Evolutionary conservation across 1,284 basidiomycete species (phyloP), one percentile per base, ranked within the genome.

Genomic region (Xerocomus nothofagi): DNA sequence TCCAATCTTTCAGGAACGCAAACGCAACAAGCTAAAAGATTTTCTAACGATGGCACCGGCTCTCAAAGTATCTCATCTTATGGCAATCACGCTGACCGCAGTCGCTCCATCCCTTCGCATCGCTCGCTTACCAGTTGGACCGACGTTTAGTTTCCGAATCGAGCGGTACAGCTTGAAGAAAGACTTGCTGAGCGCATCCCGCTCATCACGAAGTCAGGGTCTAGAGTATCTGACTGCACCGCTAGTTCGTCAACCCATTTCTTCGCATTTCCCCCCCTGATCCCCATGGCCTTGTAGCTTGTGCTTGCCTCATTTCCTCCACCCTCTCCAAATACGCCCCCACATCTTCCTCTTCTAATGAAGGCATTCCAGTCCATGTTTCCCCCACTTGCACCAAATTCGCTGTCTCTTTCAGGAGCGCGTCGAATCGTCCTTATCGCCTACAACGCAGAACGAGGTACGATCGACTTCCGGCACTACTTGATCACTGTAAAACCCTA

Each of bases 401-500:
- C 82, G 7, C 76, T 94, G 65, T 81, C 83, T 20, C 82, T 94
- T 51, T 89, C 91, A 20, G 83, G 86, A 30, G 91, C 91, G 33
- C 89, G 96, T 27, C 84, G 96, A 59, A 88, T 99, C 50, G 92
- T 99, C 29, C 84, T 99, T 49, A 76, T 99, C 48, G 88, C 94
- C 9, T 98, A 98, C 78, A 92, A 95, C 68, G 73, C 89, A 17
- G 84, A 88, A 17, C 87, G 84, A 18, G 87, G 85, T 38, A 95
- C 94, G 7, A 79, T 99, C 65, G 94, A 98, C 63, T 85, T 95
- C 70, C 84, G 96, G 36, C 96, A 99, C 73, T 99, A 89, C 68
- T 79, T 94, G 59, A 98, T 99, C 73, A 89, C 91, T 9, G 91
- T 99, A 49, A 93, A 94, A 62, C 90, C 95, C 1, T 91, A 95